phyloP scores from a whole-genome alignment of 371 early-diverging fungal species.

The Mortierella sp. region DNA sequence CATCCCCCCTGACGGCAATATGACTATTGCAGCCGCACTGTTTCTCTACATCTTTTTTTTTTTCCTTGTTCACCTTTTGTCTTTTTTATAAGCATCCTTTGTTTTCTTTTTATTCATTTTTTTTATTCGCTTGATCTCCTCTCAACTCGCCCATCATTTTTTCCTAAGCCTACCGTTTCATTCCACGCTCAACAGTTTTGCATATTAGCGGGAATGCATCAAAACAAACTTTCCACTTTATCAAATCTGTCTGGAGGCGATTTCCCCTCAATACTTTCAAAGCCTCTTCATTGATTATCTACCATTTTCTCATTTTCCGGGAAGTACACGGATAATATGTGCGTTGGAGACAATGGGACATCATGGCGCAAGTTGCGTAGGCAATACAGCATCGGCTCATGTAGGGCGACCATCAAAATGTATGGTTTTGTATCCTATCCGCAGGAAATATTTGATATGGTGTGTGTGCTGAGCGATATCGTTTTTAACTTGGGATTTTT shows the following conservation, averaged over 20 bases:
- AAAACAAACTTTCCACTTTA: not conserved
- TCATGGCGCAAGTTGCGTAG: not conserved
- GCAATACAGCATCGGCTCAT: not conserved
- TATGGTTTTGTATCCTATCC: conserved; percentile 4
- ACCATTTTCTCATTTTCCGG: not conserved
- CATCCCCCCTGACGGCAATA: not conserved
- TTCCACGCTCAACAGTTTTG: not conserved
- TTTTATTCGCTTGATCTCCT: not conserved
- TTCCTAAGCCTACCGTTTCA: not conserved
- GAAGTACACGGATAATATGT: conserved; percentile 10
- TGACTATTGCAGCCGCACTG: not conserved
- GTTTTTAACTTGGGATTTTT: conserved; percentile 22
- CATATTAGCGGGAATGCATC: not conserved
- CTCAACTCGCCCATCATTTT: not conserved
- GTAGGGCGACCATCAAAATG: conserved; percentile 13
- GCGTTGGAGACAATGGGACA: conserved; percentile 7
- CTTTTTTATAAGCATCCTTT: not conserved
- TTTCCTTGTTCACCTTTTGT: not conserved
- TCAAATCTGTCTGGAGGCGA: not conserved
- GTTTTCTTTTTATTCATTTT: not conserved
- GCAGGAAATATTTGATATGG: not conserved
- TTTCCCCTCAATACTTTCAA: not conserved
- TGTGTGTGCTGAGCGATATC: not conserved
- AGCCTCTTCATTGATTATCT: not conserved
- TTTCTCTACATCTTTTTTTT: not conserved